These are phyloP conservation scores for Rhynchosporium graminicola DNA, from an alignment of 2,329 filamentous ascomycete genomes.

Conservation along the genomic window DNA sequence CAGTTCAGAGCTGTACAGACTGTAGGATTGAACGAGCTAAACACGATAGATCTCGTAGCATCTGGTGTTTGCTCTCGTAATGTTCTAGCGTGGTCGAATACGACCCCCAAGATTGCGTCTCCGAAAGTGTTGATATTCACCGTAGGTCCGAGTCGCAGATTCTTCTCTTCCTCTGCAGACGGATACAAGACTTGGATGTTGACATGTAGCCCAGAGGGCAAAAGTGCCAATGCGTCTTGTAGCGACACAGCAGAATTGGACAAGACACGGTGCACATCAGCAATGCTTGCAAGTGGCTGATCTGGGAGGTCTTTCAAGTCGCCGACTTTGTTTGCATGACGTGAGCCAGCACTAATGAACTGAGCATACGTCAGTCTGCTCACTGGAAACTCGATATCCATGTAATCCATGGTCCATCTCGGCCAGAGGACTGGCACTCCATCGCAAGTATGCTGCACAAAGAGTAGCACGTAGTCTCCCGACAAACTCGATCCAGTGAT, in stretches of 20 bases:
- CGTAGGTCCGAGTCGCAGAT: constrained; percentile 69
- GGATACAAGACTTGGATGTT: constrained; percentile 94
- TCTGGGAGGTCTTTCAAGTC: constrained; percentile 48
- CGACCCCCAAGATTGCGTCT: constrained; percentile 78
- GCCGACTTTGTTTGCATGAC: constrained; percentile 35
- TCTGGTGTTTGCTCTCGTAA: constrained; percentile 67
- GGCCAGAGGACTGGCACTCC: constrained; percentile 86
- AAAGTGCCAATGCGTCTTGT: constrained; percentile 69
- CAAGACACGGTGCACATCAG: constrained; percentile 70
- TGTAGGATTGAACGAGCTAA: constrained; percentile 87
- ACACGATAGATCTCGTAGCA: constrained; percentile 82
- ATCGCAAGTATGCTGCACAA: constrained; percentile 89
- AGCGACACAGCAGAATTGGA: constrained; percentile 78
- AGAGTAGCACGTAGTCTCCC: constrained; percentile 90
- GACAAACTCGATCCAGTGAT: constrained; percentile 94
- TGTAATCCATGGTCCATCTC: constrained; percentile 74
- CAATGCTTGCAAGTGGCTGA: constrained; percentile 56
- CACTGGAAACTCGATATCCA: constrained; percentile 78
- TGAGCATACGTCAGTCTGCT: constrained; percentile 75
- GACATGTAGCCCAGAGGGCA: constrained; percentile 80
- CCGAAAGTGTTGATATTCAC: constrained; percentile 84
- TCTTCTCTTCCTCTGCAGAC: constrained; percentile 69
- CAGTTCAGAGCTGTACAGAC: constrained; percentile 95
- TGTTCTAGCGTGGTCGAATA: constrained; percentile 86
- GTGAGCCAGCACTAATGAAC: constrained; percentile 53